These are phyloP conservation scores for Styphnolobium japonicum DNA, from an alignment of 306 rosid genomes.

Conservation along the genomic window DNA sequence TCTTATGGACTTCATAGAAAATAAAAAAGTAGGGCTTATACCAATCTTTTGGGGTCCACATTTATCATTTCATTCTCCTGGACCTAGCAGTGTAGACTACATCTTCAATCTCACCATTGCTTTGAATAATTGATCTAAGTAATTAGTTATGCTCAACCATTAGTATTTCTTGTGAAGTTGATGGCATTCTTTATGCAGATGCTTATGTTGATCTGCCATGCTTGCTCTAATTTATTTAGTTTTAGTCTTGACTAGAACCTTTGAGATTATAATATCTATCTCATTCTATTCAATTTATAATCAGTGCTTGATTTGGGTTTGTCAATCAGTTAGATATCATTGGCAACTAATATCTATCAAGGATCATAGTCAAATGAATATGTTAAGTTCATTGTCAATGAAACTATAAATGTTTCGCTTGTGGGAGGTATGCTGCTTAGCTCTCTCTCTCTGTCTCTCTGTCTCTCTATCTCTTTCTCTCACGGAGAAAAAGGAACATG, in stretches of 20 bases:
- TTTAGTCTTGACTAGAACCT: not conserved
- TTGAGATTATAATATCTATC: not conserved
- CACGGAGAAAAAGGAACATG: no score
- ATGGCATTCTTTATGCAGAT: not conserved
- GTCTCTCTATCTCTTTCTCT: no score
- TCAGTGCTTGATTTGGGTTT: not conserved
- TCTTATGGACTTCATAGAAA: not conserved
- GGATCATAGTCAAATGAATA: not conserved
- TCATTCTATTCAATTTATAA: not conserved
- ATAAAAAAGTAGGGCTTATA: not conserved
- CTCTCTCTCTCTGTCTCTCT: no score
- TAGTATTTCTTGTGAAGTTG: not conserved
- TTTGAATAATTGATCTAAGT: conserved; percentile 12
- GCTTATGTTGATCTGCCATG: not conserved
- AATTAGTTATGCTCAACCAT: not conserved
- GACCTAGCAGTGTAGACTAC: not conserved
- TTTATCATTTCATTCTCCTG: not conserved
- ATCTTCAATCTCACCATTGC: not conserved
- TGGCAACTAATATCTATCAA: not conserved
- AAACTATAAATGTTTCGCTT: not conserved
- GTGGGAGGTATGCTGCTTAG: no score
- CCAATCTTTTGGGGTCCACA: not conserved
- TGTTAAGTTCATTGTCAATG: not conserved
- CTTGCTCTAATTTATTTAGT: not conserved
- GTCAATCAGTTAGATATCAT: not conserved